These are phyloP conservation scores for Dacryopinax primogenitus DNA, from an alignment of 768 basidiomycete species.

Conservation along the genomic window DNA sequence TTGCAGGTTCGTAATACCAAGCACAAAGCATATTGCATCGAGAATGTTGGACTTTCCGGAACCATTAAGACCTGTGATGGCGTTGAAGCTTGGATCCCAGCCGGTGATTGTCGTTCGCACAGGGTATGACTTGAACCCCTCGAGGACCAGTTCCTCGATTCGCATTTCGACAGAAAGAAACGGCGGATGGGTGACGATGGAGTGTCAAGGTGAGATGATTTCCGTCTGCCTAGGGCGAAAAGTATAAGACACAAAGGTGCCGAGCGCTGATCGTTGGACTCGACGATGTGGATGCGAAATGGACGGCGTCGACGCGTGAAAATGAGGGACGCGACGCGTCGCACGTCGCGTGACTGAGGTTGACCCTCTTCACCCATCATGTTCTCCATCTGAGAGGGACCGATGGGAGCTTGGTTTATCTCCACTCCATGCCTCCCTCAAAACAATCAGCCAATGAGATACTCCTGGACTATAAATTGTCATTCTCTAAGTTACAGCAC, in stretches of 20 bases:
- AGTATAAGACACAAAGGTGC: neutral
- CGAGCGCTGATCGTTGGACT: neutral
- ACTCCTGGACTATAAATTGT: too few relatives aligned
- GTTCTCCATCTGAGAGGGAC: too few relatives aligned
- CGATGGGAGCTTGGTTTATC: too few relatives aligned
- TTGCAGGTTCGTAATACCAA: conserved; percentile 93
- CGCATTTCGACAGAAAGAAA: conserved; percentile 41
- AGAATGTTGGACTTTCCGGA: conserved; percentile 99
- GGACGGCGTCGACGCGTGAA: neutral
- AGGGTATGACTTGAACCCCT: conserved; percentile 98
- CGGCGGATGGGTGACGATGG: too few relatives aligned
- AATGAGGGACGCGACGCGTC: neutral
- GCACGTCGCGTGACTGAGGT: too few relatives aligned
- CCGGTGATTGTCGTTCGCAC: conserved; percentile 90
- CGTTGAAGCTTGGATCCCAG: conserved; percentile 97
- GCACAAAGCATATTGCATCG: conserved; percentile 97
- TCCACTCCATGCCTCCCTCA: too few relatives aligned
- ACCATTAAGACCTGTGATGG: conserved; percentile 76
- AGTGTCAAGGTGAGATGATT: neutral
- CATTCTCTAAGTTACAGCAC: too few relatives aligned
- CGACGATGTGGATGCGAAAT: neutral
- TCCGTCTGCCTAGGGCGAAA: neutral
- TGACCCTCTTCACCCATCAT: too few relatives aligned
- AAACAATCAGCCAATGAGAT: too few relatives aligned
- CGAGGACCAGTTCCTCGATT: conserved; percentile 89